phyloP scores from a whole-genome alignment of 2,329 filamentous ascomycete genomes.

The Xylaria sp. region DNA sequence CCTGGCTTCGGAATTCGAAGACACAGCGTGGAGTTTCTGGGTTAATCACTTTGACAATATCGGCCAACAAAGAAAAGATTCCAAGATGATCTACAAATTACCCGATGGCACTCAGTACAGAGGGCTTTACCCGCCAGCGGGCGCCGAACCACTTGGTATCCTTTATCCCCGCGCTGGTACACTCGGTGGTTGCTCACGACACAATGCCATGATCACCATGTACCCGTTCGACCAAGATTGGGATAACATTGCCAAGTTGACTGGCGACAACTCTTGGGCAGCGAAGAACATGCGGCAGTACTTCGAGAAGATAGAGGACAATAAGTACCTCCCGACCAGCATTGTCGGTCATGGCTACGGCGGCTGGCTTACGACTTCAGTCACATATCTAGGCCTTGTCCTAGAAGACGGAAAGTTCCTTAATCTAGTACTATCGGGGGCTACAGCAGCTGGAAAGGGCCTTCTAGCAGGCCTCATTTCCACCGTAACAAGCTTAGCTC shows the following conservation, averaged over 20 bases:
- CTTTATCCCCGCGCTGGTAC: conserved; percentile 59
- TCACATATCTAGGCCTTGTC: conserved; percentile 58
- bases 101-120: conserved; percentile 52
- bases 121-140: conserved; percentile 53
- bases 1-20: conserved; percentile 56
- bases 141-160: conserved; percentile 55
- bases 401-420: conserved; percentile 58
- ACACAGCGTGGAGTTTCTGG: conserved; percentile 65
- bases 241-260: conserved; percentile 65
- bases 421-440: conserved; percentile 57
- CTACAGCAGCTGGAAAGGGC: conserved; percentile 55
- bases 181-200: conserved; percentile 63
- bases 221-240: conserved; percentile 70
- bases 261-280: conserved; percentile 68
- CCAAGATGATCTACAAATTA: conserved; percentile 62
- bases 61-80: conserved; percentile 58
- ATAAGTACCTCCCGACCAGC: conserved; percentile 59
- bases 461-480: conserved; percentile 43
- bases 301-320: conserved; percentile 65
- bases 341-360: conserved; percentile 62
- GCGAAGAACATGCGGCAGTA: conserved; percentile 69
- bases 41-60: conserved; percentile 61
- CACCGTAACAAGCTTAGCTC: conserved; percentile 13
- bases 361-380: conserved; percentile 62
- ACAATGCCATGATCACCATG: conserved; percentile 69